Base-by-base conservation (phyloP, 1,284 basidiomycete genomes). In the Boletellus dicymbophilus region DNA sequence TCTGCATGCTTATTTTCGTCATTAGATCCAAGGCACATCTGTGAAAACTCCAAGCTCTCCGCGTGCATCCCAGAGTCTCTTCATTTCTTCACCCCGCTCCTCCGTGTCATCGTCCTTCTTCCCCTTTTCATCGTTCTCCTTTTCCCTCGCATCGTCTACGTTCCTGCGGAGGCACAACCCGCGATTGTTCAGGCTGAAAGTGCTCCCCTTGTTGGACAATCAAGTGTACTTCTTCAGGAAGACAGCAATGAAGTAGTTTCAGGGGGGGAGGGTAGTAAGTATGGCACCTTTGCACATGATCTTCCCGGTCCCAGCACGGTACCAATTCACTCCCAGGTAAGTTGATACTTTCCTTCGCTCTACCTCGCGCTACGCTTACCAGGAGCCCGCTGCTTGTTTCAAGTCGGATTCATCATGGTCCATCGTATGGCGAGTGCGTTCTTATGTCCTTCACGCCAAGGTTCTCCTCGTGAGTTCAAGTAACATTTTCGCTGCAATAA, bases 41-140 rank as follows among this genome's bases (percentile, higher is more conserved):
- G 72, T 60, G 38, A 65, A 76, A 51, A 70, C 68, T 34, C 67
- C 54, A 54, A 59, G 40, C 57, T 62, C 54, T 58, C 61, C 25
- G 58, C 65, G 47, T 66, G 70, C 50, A 65, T 80, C 43, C 69
- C 74, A 26, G 70, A 72, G 41, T 62, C 82, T 27, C 67, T 88
- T 44, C 86, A 88, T 59, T 68, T 88, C 49, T 70, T 74, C 15
- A 80, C 89, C 53, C 81, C 85, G 16, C 71, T 80, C 39, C 72
- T 89, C 63, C 85, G 90, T 49, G 75, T 84, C 28, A 64, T 91
- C 31, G 62, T 87, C 43, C 75, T 90, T 21, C 55, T 81, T 15
- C 78, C 81, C 11, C 74, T 92, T 36, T 66, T 86, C 44, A 72
- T 75, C 30, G 73, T 77, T 11, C 73, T 91, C 46, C 66, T 79